phyloP scores from a whole-genome alignment of 306 rosid genomes.

The Benincasa hispida region DNA sequence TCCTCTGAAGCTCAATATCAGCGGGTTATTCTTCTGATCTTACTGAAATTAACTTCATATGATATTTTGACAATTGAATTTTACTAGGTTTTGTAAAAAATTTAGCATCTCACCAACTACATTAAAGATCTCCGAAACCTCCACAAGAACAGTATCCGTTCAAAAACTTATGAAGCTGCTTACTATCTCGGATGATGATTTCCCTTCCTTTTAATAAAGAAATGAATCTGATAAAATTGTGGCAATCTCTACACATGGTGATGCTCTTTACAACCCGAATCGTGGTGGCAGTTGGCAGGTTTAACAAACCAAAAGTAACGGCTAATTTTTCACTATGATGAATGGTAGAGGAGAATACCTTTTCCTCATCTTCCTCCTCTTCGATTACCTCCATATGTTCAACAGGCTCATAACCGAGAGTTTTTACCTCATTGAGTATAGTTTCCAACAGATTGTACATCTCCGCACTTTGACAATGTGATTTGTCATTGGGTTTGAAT shows the following conservation, averaged over 20 bases:
- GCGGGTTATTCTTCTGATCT: neutral
- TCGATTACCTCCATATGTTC: constrained; percentile 38
- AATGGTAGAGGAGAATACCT: constrained; percentile 17
- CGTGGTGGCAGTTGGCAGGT: constrained; percentile 35
- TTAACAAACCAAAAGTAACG: constrained; percentile 55
- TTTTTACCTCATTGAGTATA: constrained; percentile 40
- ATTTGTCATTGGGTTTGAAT: constrained; percentile 52
- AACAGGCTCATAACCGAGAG: constrained; percentile 42
- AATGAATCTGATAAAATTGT: constrained; percentile 43
- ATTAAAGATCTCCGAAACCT: constrained; percentile 37
- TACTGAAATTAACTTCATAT: neutral
- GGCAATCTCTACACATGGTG: constrained; percentile 73
- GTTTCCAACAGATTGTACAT: constrained; percentile 33
- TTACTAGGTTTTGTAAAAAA: neutral
- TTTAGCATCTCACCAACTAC: neutral
- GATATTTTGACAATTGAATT: neutral
- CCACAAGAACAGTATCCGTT: constrained; percentile 73
- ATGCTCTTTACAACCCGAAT: constrained; percentile 57
- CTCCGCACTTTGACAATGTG: constrained; percentile 21
- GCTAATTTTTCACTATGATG: constrained; percentile 83
- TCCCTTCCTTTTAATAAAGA: constrained; percentile 51
- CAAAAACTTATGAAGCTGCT: constrained; percentile 62
- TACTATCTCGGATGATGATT: constrained; percentile 62
- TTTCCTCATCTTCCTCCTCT: constrained; percentile 37
- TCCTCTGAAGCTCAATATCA: neutral